Evolutionary conservation across 495 filamentous ascomycete genomes (phyloP), one percentile per base, ranked within the genome.

Genomic region (Venustampulla echinocandica): DNA sequence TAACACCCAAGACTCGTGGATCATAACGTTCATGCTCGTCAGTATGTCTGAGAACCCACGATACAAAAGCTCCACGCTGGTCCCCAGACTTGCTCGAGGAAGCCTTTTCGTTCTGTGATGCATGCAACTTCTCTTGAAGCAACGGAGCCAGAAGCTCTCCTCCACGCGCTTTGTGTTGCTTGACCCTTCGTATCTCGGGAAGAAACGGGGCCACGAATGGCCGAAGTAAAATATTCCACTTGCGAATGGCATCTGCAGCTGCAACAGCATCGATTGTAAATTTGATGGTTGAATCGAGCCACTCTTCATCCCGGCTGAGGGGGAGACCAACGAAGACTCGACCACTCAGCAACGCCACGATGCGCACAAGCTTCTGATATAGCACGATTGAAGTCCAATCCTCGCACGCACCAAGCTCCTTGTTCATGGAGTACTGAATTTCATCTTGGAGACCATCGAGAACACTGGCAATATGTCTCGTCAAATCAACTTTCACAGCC

Each of bases 291-390:
- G 72, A 64, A 18, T 73, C 55, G 15, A 81, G 57, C 67, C 81
- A 85, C 11, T 76, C 69, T 39, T 71, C 60, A 20, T 76, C 60
- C 1, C 73, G 69, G 50, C 71, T 74, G 33, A 78, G 50, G 10
- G 70, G 64, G 4, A 65, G 52, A 17, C 79, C 80, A 39, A 81
- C 62, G 42, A 82, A 82, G 5, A 75, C 60, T 11, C 76, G 61
- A n/a, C 76, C 73, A 0, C 79, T 79, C 17, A 80, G 45, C 4
- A 68, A 69, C 28, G 75, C 76, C 1, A 84, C 70, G 10, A 80
- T 69, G 10, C 65, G 64, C 1, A 69, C 55, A 1, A 74, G 30
- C 5, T 54, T 61, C 1, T 44, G 27, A 50, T 74, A 67, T 28
- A 71, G 58, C 20, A 50, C 49, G 18, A 74, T 38, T 3, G 61